Base-by-base conservation (phyloP, 2,329 filamentous ascomycete species). In the Fonsecaea multimorphosa region DNA sequence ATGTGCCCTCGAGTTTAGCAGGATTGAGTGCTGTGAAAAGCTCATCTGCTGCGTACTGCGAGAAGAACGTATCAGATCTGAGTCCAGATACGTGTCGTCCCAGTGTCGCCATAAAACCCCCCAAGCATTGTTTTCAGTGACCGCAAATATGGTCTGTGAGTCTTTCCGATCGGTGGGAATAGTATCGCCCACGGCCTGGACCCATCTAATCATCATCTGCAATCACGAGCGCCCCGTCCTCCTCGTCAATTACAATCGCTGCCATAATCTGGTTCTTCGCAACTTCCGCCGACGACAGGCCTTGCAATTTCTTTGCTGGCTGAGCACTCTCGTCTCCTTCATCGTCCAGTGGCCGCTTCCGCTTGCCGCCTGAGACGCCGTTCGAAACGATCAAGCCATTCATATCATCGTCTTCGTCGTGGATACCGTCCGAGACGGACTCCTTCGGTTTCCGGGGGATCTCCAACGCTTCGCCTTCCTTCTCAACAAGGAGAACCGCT, bases 401-500 rank as follows among this genome's bases (percentile, higher is more conserved):
- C 16, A 27, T 22, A 31, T 55, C 59, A 19, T 64, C 38, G 11
- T 58, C 58, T 27, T 40, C 60, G 40, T 38, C 46, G 29, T 64
- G 34, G 31, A 53, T 51, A 7, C 57, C 65, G 31, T 66, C 58
- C 3, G 52, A 11, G 16, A 19, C 27, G n/a, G 58, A 9, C 36
- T 73, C 69, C 44, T 73, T 82, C 1, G 83, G 78, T 70, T 81
- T 83, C 5, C 76, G 74, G 1, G 83, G 80, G 52, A 87, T 83
- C 5, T 82, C 76, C 4, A 83, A 68, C 32, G 61, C 61, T 34
- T 68, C 63, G 31, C 65, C 71, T 38, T 79, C 74, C 31, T 76
- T 71, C 40, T 76, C 60, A 27, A 70, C 72, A 6, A 81, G 69
- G 12, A 74, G 72, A 46, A 84, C 77, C 0, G 82, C 74, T 62